Evolutionary conservation across 2,329 filamentous ascomycete genomes (phyloP), one percentile per base, ranked within the genome.

Genomic region (Colletotrichum plurivorum): DNA sequence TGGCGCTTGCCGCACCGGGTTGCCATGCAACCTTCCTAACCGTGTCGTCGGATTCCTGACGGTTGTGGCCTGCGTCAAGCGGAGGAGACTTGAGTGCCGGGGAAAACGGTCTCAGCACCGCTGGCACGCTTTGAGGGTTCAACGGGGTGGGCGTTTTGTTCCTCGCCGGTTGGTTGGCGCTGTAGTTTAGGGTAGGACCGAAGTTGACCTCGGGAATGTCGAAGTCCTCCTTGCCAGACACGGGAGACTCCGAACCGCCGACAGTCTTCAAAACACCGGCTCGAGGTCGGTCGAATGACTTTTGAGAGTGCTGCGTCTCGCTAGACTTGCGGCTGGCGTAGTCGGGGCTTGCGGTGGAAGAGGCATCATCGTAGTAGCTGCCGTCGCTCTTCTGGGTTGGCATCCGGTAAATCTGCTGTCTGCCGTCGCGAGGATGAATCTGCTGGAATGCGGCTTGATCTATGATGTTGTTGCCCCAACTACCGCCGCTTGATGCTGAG

Each of bases 211-310:
- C 82, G 1, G 94, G 93, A 69, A 97, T 90, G 65, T 89, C 85
- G 25, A 88, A 84, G 49, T 65, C 68, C 48, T 71, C 67, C 64
- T 49, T 60, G 43, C 13, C 48, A 9, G 52, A 73, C 31, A 63
- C 71, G 45, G 75, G 74, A 8, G 74, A 75, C 1, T 83, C 80
- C 4, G 76, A 75, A n/a, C 84, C 84, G 4, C 94, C 94, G 12
- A 95, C 90, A 1, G 92, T 94, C 77, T 92, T 94, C 77, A 95
- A 84, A 7, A 95, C 90, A 56, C 95, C 95, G 71, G 93, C 92
- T 71, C 95, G 88, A 16, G 93, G 92, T 67, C 88, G 88, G 65
- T 94, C 91, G 9, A 87, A 80, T 0, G 87, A 87, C 68, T 84
- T 78, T 71, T 83, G 80, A 36, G 67, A 69, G 20, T 57, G 55